Base-by-base conservation (phyloP, 2,329 filamentous ascomycete genomes). In the Fusarium sambucinum region DNA sequence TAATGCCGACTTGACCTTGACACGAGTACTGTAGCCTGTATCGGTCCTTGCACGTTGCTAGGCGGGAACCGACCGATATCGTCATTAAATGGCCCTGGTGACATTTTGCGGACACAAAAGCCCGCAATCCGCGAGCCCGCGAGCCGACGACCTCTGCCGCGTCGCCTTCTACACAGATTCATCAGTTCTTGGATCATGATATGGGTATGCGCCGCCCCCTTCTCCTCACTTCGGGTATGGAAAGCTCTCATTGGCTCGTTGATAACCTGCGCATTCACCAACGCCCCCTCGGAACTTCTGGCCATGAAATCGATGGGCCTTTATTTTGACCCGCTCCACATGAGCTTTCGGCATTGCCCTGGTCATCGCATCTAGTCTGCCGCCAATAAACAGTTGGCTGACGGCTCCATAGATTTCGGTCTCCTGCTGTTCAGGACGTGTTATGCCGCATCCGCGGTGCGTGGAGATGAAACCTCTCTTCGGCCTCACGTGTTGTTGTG, bases 211-310 rank as follows among this genome's bases (percentile, higher is more conserved):
- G 58, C 47, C 66, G 59, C 59, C 73, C 66, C 69, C 60, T 61
- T 59, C 50, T 59, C 63, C 69, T 66, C 67, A 59, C 66, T 74
- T 75, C 76, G 76, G 73, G 73, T 77, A 75, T 27, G 66, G 70
- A 45, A 45, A 46, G 16, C 57, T 72, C 63, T 69, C 55, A 77
- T 77, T 77, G 75, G 75, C 58, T 61, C 62, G 32, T 60, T 46
- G 37, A 46, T 51, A 62, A 61, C 53, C 58, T 67, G 64, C 64
- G 66, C 63, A 70, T 67, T 67, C 55, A 66, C 44, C 59, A 65
- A 51, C 68, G 53, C 56, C 60, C 56, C 59, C 47, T 67, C 62
- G 66, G 66, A 61, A 63, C 62, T 69, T 68, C 64, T 70, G 62
- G 55, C 70, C 62, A 42, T 48, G 45, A 69, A 57, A 54, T 67